These are phyloP conservation scores for Termitomyces sp. DNA, from an alignment of 768 basidiomycete genomes.

Conservation along the genomic window DNA sequence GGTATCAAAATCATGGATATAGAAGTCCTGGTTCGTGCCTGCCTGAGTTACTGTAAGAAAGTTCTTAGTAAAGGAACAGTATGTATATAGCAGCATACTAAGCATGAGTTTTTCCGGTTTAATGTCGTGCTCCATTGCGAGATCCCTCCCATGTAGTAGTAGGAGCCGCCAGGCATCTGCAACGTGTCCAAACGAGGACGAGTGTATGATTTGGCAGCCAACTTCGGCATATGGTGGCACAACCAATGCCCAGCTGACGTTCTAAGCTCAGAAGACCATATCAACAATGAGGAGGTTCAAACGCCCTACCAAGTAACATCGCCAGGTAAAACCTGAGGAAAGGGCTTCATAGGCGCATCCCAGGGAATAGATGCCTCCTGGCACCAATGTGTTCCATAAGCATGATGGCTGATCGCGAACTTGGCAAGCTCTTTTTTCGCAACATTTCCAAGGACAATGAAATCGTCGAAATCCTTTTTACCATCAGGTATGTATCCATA, in stretches of 20 bases:
- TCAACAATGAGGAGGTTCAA: not conserved
- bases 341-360: conserved; percentile 27
- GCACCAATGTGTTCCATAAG: conserved; percentile 30
- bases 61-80: not conserved
- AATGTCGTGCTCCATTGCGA: conserved; percentile 28
- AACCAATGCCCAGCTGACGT: conserved; percentile 39
- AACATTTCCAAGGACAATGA: conserved; percentile 36
- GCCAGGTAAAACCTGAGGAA: conserved; percentile 27
- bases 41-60: conserved; percentile 36
- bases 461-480: conserved; percentile 31
- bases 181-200: conserved; percentile 17
- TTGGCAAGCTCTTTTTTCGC: conserved; percentile 22
- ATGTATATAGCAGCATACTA: conserved; percentile 23
- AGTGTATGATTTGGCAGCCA: conserved; percentile 35
- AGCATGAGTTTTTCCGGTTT: conserved; percentile 39
- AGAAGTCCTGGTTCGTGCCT: conserved; percentile 38
- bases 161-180: conserved; percentile 38
- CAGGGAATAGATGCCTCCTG: conserved; percentile 32
- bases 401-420: conserved; percentile 18
- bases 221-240: conserved; percentile 34
- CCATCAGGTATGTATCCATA: conserved; percentile 35
- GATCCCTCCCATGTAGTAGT: conserved; percentile 24
- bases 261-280: not conserved
- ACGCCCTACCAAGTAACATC: conserved; percentile 30
- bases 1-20: no score